These are phyloP conservation scores for Phyllosticta capitalensis DNA, from an alignment of 2,329 filamentous ascomycete genomes.

Conservation along the genomic window DNA sequence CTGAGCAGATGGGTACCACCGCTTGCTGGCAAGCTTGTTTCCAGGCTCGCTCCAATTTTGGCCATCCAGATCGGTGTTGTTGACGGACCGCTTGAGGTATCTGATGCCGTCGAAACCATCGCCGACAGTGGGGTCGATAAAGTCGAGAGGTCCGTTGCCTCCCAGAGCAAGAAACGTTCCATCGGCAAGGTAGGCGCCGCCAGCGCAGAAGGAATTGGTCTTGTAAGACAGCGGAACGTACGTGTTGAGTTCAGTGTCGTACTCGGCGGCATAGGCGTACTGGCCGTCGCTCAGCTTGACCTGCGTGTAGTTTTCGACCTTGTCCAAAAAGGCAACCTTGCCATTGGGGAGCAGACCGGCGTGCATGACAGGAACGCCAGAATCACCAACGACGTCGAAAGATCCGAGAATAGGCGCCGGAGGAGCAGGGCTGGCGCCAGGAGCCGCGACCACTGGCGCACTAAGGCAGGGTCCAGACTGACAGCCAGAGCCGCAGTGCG, in stretches of 20 bases:
- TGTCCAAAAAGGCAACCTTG: conserved; percentile 52
- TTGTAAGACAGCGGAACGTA: conserved; percentile 40
- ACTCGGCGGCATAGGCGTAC: conserved; percentile 52
- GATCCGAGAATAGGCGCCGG: conserved; percentile 35
- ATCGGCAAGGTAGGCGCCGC: conserved; percentile 49
- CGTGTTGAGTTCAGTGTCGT: conserved; percentile 43
- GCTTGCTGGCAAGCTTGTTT: conserved; percentile 42
- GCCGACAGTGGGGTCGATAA: conserved; percentile 47
- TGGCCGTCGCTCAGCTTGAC: conserved; percentile 44
- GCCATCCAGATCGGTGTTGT: conserved; percentile 38
- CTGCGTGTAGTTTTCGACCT: conserved; percentile 54
- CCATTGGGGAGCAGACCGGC: conserved; percentile 51
- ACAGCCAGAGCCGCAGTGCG: conserved; percentile 49
- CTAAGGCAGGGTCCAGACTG: conserved; percentile 44
- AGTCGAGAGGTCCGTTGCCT: conserved; percentile 47
- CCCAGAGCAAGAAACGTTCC: conserved; percentile 47
- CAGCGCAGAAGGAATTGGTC: conserved; percentile 54
- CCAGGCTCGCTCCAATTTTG: conserved; percentile 47
- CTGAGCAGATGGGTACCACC: conserved; percentile 54
- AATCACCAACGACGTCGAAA: conserved; percentile 43
- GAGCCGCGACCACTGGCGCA: conserved; percentile 30
- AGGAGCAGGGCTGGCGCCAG: conserved; percentile 37
- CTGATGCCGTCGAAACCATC: conserved; percentile 52
- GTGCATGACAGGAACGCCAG: conserved; percentile 56
- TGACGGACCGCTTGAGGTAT: conserved; percentile 40